Evolutionary conservation across 2,329 filamentous ascomycete species (phyloP).

Genomic region (Endothia cerciana): DNA sequence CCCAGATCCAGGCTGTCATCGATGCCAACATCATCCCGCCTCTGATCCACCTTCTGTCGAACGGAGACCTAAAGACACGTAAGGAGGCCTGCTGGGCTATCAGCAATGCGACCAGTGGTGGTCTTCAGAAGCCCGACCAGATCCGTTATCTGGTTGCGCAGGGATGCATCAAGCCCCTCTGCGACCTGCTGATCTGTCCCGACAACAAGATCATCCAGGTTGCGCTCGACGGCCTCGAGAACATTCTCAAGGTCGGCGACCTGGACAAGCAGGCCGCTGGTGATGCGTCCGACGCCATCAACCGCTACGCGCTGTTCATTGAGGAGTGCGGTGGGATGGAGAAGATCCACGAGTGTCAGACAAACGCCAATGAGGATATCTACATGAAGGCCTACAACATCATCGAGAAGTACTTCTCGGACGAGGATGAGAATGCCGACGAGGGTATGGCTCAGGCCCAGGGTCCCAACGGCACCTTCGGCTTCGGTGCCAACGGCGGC

Average conservation of each 20-base stretch:
- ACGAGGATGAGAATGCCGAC: constrained; percentile 93
- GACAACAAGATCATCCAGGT: constrained; percentile 99
- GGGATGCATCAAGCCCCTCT: constrained; percentile 96
- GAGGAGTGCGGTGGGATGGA: constrained; percentile 99
- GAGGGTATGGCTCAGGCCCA: constrained; percentile 74
- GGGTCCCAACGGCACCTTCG: constrained; percentile 73
- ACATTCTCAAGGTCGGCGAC: constrained; percentile 98
- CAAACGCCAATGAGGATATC: constrained; percentile 99
- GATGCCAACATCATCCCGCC: constrained; percentile 97
- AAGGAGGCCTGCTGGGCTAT: constrained; percentile 99
- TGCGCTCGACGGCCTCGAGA: constrained; percentile 95
- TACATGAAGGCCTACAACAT: constrained; percentile 99
- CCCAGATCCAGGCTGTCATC: constrained; percentile 94
- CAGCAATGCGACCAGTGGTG: constrained; percentile 95
- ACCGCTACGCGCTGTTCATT: constrained; percentile 96
- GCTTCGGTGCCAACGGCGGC: constrained; percentile 70
- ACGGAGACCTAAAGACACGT: constrained; percentile 97
- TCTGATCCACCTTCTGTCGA: constrained; percentile 91
- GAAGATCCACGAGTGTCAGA: constrained; percentile 99
- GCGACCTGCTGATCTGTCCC: constrained; percentile 91
- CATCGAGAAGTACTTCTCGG: constrained; percentile 99
- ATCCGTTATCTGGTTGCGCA: constrained; percentile 92
- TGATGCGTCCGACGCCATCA: constrained; percentile 77
- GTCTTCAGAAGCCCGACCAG: constrained; percentile 97
- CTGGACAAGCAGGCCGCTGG: constrained; percentile 93